These are phyloP conservation scores for Epichloe sylvatica DNA, from an alignment of 2,329 filamentous ascomycete species.

Conservation along the genomic window DNA sequence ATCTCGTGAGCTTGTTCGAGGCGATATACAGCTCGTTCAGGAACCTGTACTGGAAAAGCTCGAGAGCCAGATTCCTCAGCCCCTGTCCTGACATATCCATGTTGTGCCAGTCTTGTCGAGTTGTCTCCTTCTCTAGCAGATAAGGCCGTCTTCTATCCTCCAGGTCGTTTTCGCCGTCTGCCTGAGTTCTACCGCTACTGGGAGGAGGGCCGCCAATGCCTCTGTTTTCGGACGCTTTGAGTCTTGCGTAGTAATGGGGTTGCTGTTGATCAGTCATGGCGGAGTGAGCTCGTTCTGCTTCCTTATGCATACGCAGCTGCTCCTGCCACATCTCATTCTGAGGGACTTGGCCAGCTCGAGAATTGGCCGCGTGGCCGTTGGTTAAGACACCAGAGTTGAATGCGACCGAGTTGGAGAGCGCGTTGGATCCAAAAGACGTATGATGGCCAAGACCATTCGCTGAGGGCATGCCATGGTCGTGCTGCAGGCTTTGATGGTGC, in stretches of 20 bases:
- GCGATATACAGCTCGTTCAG: conserved; percentile 85
- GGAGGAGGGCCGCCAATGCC: conserved; percentile 44
- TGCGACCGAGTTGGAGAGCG: conserved; percentile 50
- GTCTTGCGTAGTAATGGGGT: conserved; percentile 57
- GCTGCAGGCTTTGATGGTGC: conserved; percentile 45
- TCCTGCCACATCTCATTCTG: conserved; percentile 69
- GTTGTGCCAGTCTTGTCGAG: conserved; percentile 78
- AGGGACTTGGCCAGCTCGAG: conserved; percentile 36
- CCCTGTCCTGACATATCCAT: conserved; percentile 95
- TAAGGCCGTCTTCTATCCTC: conserved; percentile 47
- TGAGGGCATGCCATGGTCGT: conserved; percentile 41
- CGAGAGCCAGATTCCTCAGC: conserved; percentile 62
- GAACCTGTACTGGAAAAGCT: conserved; percentile 79
- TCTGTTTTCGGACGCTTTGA: conserved; percentile 56
- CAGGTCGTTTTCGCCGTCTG: conserved; percentile 37
- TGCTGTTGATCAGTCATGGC: conserved; percentile 56
- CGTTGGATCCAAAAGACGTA: conserved; percentile 19
- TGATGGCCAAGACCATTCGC: conserved; percentile 39
- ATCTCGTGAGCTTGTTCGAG: conserved; percentile 70
- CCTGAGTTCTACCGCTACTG: conserved; percentile 32
- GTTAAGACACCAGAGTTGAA: conserved; percentile 41
- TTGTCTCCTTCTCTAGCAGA: conserved; percentile 51
- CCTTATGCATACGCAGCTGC: conserved; percentile 68
- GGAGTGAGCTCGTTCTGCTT: conserved; percentile 56
- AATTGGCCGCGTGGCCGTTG: conserved; percentile 39